Percentiles rank a stretch among this genome's conserved stretches.
Evolutionary conservation across 345 rosid species (phyloP).

Genomic region (Brassica rapa): DNA sequence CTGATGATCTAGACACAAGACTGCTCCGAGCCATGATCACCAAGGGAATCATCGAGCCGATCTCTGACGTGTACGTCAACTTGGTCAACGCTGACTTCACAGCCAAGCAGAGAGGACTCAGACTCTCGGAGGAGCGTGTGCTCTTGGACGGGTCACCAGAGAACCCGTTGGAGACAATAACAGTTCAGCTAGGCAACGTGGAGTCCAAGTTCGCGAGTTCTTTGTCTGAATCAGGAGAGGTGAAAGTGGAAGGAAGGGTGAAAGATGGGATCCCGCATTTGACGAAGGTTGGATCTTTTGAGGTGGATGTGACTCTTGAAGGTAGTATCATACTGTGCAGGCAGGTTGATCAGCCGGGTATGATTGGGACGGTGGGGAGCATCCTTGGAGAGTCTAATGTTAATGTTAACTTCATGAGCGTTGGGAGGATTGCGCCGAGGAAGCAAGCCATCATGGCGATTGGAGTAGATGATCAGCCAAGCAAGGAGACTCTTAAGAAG

Average conservation of each 20-base stretch:
- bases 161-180: conserved; percentile 71
- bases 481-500: conserved; percentile 58
- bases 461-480: conserved; percentile 79
- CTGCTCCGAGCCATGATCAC: conserved; percentile 87
- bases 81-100: conserved; percentile 88
- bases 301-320: conserved; percentile 86
- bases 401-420: conserved; percentile 87
- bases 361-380: conserved; percentile 82
- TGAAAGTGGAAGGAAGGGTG: conserved; percentile 73
- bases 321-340: conserved; percentile 81
- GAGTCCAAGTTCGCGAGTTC: conserved; percentile 86
- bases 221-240: conserved; percentile 75
- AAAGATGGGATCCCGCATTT: conserved; percentile 84
- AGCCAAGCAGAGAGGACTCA: conserved; percentile 85
- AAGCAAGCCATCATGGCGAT: conserved; percentile 92
- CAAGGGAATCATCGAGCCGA: conserved; percentile 85
- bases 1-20: conserved; percentile 91
- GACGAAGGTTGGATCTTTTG: conserved; percentile 77
- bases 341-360: conserved; percentile 91
- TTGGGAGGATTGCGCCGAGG: conserved; percentile 84
- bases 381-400: conserved; percentile 79
- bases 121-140: conserved; percentile 74
- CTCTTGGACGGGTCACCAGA: conserved; percentile 75
- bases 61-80: conserved; percentile 77
- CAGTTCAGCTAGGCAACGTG: conserved; percentile 73